phyloP scores from a whole-genome alignment of 441 rosid genomes.

The Biscutella auriculata region DNA sequence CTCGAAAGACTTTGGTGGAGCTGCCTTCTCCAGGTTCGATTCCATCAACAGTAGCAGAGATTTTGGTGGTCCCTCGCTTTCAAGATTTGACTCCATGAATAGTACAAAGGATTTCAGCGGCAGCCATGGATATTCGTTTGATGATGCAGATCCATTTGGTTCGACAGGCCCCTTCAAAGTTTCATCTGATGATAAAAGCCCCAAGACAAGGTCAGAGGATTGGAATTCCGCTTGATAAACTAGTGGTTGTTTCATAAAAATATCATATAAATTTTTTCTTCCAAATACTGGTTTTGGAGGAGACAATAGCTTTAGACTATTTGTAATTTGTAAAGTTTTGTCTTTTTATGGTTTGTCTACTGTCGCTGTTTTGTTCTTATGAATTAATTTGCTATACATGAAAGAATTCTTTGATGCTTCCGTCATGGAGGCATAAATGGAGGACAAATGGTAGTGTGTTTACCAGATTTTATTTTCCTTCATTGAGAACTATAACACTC shows the following conservation, averaged over 20 bases:
- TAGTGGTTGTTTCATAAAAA: constrained; percentile 10
- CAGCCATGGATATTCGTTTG: constrained; percentile 51
- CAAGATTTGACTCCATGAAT: constrained; percentile 60
- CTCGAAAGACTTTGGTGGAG: constrained; percentile 53
- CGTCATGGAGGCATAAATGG: not conserved
- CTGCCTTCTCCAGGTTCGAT: constrained; percentile 64
- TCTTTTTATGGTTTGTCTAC: constrained; percentile 5
- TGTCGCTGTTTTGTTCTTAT: constrained; percentile 15
- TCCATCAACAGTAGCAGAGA: constrained; percentile 65
- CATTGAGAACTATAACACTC: not conserved
- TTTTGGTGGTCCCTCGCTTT: constrained; percentile 45
- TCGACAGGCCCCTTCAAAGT: constrained; percentile 89
- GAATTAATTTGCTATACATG: constrained; percentile 10
- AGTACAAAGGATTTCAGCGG: constrained; percentile 52
- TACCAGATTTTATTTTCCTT: not conserved
- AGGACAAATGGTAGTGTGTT: not conserved
- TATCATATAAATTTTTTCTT: not conserved
- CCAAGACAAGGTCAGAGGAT: constrained; percentile 50
- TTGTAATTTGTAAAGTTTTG: constrained; percentile 20
- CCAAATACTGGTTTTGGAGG: constrained; percentile 11
- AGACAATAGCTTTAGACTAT: constrained; percentile 16
- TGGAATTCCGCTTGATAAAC: constrained; percentile 5
- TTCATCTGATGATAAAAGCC: constrained; percentile 40
- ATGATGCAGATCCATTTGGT: constrained; percentile 80
- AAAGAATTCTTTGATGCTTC: constrained; percentile 1